Evolutionary conservation across 1,284 basidiomycete species (phyloP), one percentile per base, ranked within the genome.

Genomic region (Fistulinella cinereoalba): DNA sequence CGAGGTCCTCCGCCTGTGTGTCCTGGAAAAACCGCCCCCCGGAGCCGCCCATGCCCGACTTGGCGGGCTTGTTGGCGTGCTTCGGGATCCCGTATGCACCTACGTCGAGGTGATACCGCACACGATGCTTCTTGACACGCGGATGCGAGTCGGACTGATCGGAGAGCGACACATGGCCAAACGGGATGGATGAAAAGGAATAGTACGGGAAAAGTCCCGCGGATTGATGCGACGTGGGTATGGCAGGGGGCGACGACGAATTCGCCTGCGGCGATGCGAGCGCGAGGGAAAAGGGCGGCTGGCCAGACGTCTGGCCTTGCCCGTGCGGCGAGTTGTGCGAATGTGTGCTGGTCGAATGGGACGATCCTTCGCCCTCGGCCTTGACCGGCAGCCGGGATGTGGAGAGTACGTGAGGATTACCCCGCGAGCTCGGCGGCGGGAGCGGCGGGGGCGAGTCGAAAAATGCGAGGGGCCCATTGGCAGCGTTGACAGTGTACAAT

Each of bases 11-110:
- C 12, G 50, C 22, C 7, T 55, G 44, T 25, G 50, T 52, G 15
- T 53, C 64, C 44, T 62, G 56, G 4, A 65, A 51, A 10, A 62
- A 47, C 16, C 49, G 40, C 12, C 53, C 51, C 4, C 54, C 27
- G 43, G 44, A n/a, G 43, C 57, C 36, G 45, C 53, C 16, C 53
- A 56, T 57, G 37, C 61, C 59, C 27, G 61, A 55, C 18, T 64
- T 64, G 37, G 62, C 65, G 45, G 66, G 61, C 37, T 62, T 62
- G 41, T 58, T 46, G 44, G 59, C 25, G 33, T 67, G 67, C 48
- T 76, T 75, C 2, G 75, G 71, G 31, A 87, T 88, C 11, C 85
- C 85, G 53, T 86, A 88, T 11, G 83, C 85, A n/a, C 81, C 85
- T 4, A 81, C 79, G 45, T 86, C 81, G 18, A 88, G 74, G 47